Base-by-base conservation (phyloP, 345 rosid species). In the Corchorus capsularis region DNA sequence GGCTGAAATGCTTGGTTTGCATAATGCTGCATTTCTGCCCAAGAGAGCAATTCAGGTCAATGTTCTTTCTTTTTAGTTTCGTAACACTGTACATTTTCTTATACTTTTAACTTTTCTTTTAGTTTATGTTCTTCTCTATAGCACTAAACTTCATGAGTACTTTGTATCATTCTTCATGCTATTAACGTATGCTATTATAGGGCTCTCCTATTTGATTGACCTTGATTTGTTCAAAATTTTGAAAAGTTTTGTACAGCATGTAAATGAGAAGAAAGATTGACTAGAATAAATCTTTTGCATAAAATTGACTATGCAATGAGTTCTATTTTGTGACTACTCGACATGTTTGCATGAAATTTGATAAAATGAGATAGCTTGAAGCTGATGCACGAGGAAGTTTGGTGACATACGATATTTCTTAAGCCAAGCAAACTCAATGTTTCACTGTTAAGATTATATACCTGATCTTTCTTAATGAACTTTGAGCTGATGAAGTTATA, bases 11-110 rank as follows among this genome's bases (percentile, higher is more conserved):
- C 96, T 95, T 75, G 92, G 99, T 63, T 76, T 95, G 82, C 76
- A 80, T 75, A 94, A 91, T 82, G 96, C 92, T 69, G 90, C 96
- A 39, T 54, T 63, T 83, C 85, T 89, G 78, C 97, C 99, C 19
- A 93, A 93, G 80, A 87, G 98, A 85, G 99, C 99, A 69, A 91
- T 95, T 74, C 99, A 95, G 98, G 98, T 94, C 69, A 65, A 79
- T 59, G 37, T 56, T 76, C 49, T 32, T 65, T 64, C 19, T 52
- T 14, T 63, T 67, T 27, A 27, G 53, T 20, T 4, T 41, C n/a
- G n/a, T n/a, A n/a, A n/a, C n/a, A n/a, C n/a, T n/a, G n/a, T n/a
- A n/a, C n/a, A n/a, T n/a, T n/a, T n/a, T n/a, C n/a, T 57, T 72
- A 5, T 2, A 35, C 5, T 19, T 19, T 72, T 43, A n/a, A 5